Conservation (phyloP, 768 basidiomycete genomes). For the Lactarius vividus region DNA sequence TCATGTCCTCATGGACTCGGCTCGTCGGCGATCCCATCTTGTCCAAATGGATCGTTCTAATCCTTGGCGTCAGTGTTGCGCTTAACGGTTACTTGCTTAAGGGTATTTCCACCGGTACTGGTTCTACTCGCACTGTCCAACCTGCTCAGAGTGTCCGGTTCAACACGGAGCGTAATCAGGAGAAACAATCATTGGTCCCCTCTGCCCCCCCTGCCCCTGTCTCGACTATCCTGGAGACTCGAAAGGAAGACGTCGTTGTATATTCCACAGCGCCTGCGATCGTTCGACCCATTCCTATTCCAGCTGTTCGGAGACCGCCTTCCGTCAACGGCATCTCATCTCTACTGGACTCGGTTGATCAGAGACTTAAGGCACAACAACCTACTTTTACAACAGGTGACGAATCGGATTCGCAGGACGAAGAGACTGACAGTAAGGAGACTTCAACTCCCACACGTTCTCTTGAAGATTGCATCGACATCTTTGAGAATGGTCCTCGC, state of each 20-base stretch:
- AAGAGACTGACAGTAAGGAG: conserved; percentile 22
- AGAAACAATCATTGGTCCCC: conserved; percentile 9
- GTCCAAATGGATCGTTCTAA: conserved; percentile 91
- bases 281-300: conserved; percentile 30
- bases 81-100: conserved; percentile 94
- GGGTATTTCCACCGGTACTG: conserved; percentile 62
- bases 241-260: background rate
- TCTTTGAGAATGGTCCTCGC: conserved; percentile 73
- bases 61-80: conserved; percentile 80
- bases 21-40: conserved; percentile 94
- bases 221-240: background rate
- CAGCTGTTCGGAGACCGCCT: conserved; percentile 15
- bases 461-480: conserved; percentile 72
- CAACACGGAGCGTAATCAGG: conserved; percentile 22
- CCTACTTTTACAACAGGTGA: conserved; percentile 28
- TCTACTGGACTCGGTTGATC: conserved; percentile 57
- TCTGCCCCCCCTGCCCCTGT: conserved; percentile 14
- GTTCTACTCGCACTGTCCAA: conserved; percentile 31
- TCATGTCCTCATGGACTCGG: conserved; percentile 87
- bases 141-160: conserved; percentile 29
- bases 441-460: conserved; percentile 41
- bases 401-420: conserved; percentile 30
- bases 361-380: conserved; percentile 43
- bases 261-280: conserved; percentile 23
- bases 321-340: conserved; percentile 39